A percentile compares a stretch with the other conserved stretches of the same genome.
phyloP scores from a whole-genome alignment of 306 rosid species.

The Quercus glauca region DNA sequence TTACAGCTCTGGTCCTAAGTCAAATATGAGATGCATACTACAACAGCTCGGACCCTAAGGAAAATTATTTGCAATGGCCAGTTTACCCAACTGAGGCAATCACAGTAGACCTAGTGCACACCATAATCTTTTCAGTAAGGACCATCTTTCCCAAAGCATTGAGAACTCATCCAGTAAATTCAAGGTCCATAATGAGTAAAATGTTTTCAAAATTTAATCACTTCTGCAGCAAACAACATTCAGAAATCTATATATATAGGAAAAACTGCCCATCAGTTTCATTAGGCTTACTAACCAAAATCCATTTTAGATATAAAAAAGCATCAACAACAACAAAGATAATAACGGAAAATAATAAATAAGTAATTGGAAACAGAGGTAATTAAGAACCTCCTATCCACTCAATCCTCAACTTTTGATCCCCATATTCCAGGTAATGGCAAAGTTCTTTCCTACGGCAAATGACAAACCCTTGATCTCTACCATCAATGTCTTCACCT shows the following conservation, averaged over 20 bases:
- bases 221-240: slow-evolving; percentile 11
- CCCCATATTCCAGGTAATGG: slow-evolving; percentile 81
- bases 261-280: background rate
- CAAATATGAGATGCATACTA: background rate
- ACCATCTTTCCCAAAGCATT: slow-evolving; percentile 4
- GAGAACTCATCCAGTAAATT: background rate
- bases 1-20: background rate
- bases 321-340: slow-evolving; percentile 5
- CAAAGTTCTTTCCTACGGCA: slow-evolving; percentile 78
- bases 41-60: background rate
- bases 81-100: background rate
- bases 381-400: background rate
- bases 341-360: slow-evolving; percentile 12
- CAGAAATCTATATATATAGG: background rate
- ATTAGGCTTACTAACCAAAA: too few species aligned
- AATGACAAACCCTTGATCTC: slow-evolving; percentile 65
- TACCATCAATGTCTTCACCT: slow-evolving; percentile 51
- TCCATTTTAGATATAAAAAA: background rate
- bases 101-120: slow-evolving; percentile 25
- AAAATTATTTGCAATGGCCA: too few species aligned
- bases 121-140: slow-evolving; percentile 2
- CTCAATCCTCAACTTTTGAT: slow-evolving; percentile 22
- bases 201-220: slow-evolving; percentile 9
- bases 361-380: background rate
- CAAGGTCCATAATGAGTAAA: slow-evolving; percentile 6